Base-by-base conservation (phyloP, 208 protist species). In the Crithidia sp. region DNA sequence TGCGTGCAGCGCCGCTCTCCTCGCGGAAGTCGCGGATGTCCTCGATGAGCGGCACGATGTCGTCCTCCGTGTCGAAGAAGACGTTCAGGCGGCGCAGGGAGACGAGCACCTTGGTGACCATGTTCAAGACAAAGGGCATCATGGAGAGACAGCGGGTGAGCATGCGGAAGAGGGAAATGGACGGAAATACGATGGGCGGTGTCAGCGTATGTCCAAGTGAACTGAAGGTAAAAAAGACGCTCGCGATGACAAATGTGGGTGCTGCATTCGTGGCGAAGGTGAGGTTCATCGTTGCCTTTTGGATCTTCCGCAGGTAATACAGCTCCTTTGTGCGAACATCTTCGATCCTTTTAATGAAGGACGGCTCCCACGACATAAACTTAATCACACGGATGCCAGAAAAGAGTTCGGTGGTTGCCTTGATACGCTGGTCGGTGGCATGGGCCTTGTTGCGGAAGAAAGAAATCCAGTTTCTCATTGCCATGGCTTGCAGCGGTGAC, bases 291-390 rank as follows among this genome's bases (percentile, higher is more conserved):
- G 66, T 64, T 39, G 53, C 56, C 49, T 77, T 49, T 64, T 82
- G 80, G 4, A 79, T 62, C 16, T 53, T 37, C 41, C 71, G 94
- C 9, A 49, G 2, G 12, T 14, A 13, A 13, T 49, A 13, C 7
- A 49, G 45, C 71, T 95, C 85, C 53, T 79, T 49, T 4, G 44
- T 16, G 43, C 91, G 67, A 13, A 81, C 76, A 17, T 69, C 60
- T 36, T 82, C 52, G 53, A 96, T 77, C n/a, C 55, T 19, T 12
- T 40, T 36, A n/a, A 81, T 41, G 52, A 96, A 93, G 47, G 55
- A 66, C 28, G 85, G 73, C 67, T 98, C 96, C 93, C 93, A 98
- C 8, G 85, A 87, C 84, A 93, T 98, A 13, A 98, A 85, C 84
- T 98, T 98, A 53, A 93, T 87, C 1, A 98, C 76, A 37, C 93